Evolutionary conservation across 768 basidiomycete species (phyloP).

Genomic region (Lactarius hatsudake): DNA sequence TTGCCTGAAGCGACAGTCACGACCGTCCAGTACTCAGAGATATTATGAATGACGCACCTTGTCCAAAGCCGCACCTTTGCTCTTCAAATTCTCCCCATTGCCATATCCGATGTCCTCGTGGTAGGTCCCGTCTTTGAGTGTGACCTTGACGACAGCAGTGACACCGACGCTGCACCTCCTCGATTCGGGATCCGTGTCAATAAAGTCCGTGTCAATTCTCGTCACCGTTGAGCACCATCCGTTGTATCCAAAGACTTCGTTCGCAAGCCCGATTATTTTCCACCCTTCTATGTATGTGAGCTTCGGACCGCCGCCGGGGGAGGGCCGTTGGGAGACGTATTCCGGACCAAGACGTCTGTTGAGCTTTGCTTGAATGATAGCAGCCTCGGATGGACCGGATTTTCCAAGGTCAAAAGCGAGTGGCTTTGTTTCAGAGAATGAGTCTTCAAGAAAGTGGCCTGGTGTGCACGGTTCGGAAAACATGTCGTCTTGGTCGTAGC

Average conservation of each 20-base stretch:
- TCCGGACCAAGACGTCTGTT: constrained; percentile 92
- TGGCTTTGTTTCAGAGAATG: constrained; percentile 18
- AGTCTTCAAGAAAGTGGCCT: constrained; percentile 1
- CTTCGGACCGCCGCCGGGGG: constrained; percentile 83
- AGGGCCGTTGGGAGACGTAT: constrained; percentile 84
- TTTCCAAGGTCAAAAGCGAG: neutral
- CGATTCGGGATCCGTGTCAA: constrained; percentile 71
- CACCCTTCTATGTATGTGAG: constrained; percentile 95
- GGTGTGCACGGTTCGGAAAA: constrained; percentile 25
- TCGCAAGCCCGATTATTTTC: constrained; percentile 97
- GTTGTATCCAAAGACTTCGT: constrained; percentile 98
- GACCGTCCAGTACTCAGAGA: neutral
- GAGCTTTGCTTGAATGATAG: constrained; percentile 74
- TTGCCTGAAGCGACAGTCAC: constrained; percentile 57
- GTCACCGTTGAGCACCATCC: constrained; percentile 88
- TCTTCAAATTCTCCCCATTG: constrained; percentile 75
- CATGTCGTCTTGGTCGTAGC: constrained; percentile 4
- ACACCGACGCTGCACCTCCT: constrained; percentile 68
- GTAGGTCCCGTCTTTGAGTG: constrained; percentile 79
- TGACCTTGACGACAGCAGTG: constrained; percentile 83
- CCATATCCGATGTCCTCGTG: constrained; percentile 98
- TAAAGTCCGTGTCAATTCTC: constrained; percentile 70
- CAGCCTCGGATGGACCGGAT: constrained; percentile 51
- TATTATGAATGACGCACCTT: constrained; percentile 57
- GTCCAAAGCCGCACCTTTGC: constrained; percentile 83